Evolutionary conservation across 805 yeast genomes (phyloP).

Genomic region (Candida chauliodis): DNA sequence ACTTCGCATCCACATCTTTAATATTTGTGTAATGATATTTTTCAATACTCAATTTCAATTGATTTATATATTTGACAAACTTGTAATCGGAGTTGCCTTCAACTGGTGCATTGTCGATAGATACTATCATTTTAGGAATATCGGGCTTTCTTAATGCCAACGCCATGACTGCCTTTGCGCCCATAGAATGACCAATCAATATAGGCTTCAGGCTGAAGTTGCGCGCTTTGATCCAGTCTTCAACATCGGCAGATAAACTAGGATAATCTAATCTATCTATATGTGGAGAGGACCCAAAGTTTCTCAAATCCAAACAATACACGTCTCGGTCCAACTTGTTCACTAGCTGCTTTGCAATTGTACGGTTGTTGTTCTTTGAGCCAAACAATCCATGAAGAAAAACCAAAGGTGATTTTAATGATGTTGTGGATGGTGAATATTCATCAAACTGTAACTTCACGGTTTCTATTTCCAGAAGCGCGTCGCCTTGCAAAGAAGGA

Average conservation of each 20-base stretch:
- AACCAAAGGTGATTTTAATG: slow-evolving; percentile 57
- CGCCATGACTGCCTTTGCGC: slow-evolving; percentile 93
- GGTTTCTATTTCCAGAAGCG: slow-evolving; percentile 40
- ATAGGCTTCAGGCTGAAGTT: slow-evolving; percentile 42
- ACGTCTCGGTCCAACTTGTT: slow-evolving; percentile 50
- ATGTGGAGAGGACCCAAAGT: slow-evolving; percentile 93
- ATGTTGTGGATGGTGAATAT: slow-evolving; percentile 26
- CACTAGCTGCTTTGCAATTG: slow-evolving; percentile 64
- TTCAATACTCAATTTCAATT: slow-evolving; percentile 55
- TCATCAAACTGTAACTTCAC: slow-evolving; percentile 56
- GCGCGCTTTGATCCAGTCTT: slow-evolving; percentile 50
- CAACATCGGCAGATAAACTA: slow-evolving; percentile 83
- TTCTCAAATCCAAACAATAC: slow-evolving; percentile 73
- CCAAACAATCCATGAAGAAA: slow-evolving; percentile 91
- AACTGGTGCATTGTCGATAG: slow-evolving; percentile 91
- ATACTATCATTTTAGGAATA: slow-evolving; percentile 55
- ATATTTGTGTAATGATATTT: slow-evolving; percentile 42
- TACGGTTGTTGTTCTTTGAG: slow-evolving; percentile 70
- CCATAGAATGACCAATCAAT: slow-evolving; percentile 84
- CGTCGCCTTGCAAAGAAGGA: slow-evolving; percentile 26
- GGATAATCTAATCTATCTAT: slow-evolving; percentile 68
- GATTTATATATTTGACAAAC: slow-evolving; percentile 66
- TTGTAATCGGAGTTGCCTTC: slow-evolving; percentile 47
- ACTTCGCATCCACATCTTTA: slow-evolving; percentile 64
- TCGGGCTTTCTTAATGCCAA: slow-evolving; percentile 66